Percentiles rank a stretch among this genome's conserved stretches.
These are phyloP conservation scores for Spizellomyces sp. DNA, from an alignment of 192 early-diverging fungal genomes.

Conservation along the genomic window DNA sequence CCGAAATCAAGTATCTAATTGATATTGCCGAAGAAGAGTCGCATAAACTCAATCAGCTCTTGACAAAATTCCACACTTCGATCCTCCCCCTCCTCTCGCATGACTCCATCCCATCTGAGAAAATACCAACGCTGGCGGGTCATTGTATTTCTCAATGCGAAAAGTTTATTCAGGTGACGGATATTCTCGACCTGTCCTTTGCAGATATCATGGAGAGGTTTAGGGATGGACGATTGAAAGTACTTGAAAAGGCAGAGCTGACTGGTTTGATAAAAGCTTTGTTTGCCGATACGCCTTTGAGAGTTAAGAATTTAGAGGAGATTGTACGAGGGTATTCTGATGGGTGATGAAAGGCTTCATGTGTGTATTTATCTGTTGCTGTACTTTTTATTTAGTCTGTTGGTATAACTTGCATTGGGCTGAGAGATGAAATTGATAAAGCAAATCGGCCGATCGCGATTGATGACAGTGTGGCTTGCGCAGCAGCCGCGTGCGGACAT, in stretches of 20 bases:
- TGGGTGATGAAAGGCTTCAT: no score
- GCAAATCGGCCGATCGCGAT: no score
- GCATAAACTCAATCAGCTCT: slow-evolving; percentile 25
- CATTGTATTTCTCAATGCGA: neutral
- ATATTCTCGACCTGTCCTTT: slow-evolving; percentile 41
- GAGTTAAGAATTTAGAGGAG: slow-evolving; percentile 46
- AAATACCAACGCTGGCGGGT: neutral
- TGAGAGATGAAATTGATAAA: no score
- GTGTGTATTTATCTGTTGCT: no score
- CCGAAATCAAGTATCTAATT: slow-evolving; percentile 27
- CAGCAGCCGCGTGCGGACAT: no score
- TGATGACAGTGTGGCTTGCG: no score
- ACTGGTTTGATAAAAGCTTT: slow-evolving; percentile 43
- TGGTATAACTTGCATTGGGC: no score
- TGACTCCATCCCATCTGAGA: neutral
- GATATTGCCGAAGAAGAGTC: slow-evolving; percentile 53
- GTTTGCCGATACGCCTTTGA: slow-evolving; percentile 53
- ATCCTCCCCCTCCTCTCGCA: neutral
- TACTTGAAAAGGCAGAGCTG: slow-evolving; percentile 39
- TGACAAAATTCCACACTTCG: slow-evolving; percentile 17
- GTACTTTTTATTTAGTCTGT: no score
- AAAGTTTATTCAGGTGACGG: slow-evolving; percentile 25
- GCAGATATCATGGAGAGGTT: slow-evolving; percentile 45
- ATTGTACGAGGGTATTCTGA: slow-evolving; percentile 21
- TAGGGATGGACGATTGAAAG: slow-evolving; percentile 32